These are phyloP conservation scores for Monosporascus sp. DNA, from an alignment of 2,329 filamentous ascomycete species.

Conservation along the genomic window DNA sequence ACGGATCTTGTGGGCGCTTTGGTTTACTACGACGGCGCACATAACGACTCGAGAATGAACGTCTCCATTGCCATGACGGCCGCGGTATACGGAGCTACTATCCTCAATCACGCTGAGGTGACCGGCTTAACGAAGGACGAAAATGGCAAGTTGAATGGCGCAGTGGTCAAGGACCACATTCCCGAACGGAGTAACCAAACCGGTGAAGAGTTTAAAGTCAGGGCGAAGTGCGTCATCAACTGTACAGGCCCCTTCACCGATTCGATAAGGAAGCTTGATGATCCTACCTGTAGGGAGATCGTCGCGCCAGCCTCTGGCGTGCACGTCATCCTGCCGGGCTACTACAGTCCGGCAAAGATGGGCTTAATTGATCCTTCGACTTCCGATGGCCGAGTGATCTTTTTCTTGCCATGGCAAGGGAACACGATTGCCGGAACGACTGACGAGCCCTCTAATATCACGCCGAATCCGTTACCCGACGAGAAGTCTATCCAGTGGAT, in stretches of 20 bases:
- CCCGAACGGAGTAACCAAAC: constrained; percentile 58
- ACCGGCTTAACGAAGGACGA: constrained; percentile 70
- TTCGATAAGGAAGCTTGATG: constrained; percentile 79
- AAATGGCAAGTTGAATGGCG: constrained; percentile 67
- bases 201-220: constrained; percentile 61
- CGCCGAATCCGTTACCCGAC: constrained; percentile 67
- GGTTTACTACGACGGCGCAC: constrained; percentile 87
- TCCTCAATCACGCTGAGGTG: constrained; percentile 80
- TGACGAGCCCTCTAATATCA: constrained; percentile 69
- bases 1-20: constrained; percentile 73
- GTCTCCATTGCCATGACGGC: constrained; percentile 84
- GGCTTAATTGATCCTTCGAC: constrained; percentile 81
- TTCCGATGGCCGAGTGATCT: constrained; percentile 84
- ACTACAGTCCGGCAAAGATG: constrained; percentile 82
- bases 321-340: constrained; percentile 80
- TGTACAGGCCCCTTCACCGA: constrained; percentile 87
- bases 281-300: constrained; percentile 65
- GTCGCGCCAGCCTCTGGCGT: constrained; percentile 82
- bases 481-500: constrained; percentile 89
- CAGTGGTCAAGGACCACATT: constrained; percentile 66
- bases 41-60: constrained; percentile 92
- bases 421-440: constrained; percentile 90
- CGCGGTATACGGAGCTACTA: constrained; percentile 77
- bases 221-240: constrained; percentile 79
- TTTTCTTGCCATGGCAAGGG: constrained; percentile 90